Conservation (phyloP, 495 filamentous ascomycete species). For the Glonium stellatum region DNA sequence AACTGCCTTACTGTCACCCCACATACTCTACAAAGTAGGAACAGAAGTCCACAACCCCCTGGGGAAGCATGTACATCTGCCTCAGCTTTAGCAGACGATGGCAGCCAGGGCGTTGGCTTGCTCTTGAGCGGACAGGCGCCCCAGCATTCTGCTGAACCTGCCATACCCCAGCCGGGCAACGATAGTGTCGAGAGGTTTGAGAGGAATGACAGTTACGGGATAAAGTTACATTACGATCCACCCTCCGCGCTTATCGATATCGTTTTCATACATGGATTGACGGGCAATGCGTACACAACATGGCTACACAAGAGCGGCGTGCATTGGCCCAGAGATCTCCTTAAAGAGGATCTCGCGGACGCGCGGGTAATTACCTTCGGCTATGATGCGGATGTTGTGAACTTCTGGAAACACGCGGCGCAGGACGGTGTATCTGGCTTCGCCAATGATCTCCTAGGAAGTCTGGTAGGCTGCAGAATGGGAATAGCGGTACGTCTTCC, state of each 20-base stretch:
- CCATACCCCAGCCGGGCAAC: no score
- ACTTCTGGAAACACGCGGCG: slow-evolving; percentile 11
- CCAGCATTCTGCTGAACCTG: no score
- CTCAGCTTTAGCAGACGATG: no score
- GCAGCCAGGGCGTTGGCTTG: no score
- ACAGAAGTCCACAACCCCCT: no score
- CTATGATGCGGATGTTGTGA: slow-evolving; percentile 14
- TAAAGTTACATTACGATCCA: slow-evolving; percentile 7
- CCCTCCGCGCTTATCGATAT: slow-evolving; percentile 5
- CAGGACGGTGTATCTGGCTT: slow-evolving; percentile 1
- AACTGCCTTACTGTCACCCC: no score
- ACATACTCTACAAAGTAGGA: no score
- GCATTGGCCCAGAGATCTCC: slow-evolving; percentile 5
- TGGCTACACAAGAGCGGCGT: slow-evolving; percentile 8
- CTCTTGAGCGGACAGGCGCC: no score
- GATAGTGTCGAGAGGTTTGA: slow-evolving; percentile 27
- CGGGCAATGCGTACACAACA: slow-evolving; percentile 9
- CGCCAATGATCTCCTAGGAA: slow-evolving; percentile 10
- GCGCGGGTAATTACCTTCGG: slow-evolving; percentile 11
- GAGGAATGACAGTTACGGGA: slow-evolving; percentile 2
- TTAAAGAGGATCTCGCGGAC: slow-evolving; percentile 1
- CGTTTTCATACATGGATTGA: slow-evolving; percentile 15
- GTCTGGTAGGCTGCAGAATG: not conserved
- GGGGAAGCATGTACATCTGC: no score
- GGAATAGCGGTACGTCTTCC: not conserved